Evolutionary conservation across 768 basidiomycete species (phyloP), one percentile per base, ranked within the genome.

Genomic region (Leucocoprinus birnbaumii): DNA sequence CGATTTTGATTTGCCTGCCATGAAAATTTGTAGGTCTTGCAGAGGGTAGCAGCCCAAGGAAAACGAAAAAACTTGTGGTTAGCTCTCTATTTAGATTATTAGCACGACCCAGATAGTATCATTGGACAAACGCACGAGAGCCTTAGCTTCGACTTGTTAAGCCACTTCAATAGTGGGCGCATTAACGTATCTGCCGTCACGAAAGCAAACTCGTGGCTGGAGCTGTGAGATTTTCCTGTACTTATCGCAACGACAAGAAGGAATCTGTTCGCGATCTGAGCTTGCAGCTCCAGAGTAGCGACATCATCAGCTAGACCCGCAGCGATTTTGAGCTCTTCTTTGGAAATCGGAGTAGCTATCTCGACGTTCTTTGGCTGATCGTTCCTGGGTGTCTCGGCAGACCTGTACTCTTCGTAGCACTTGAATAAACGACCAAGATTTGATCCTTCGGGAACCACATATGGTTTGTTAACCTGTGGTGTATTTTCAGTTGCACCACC

Each of bases 21-120:
- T 52, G n/a, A 46, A 37, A 27, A 54, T 50, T 3, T 43, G 22
- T 16, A 63, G 57, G 24, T 65, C 66, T 6, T 60, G 56, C 40
- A 66, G 67, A 27, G 62, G 66, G 66, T 77, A 83, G 48, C 77
- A 80, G 3, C 66, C 74, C n/a, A 25, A 83, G 61, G 2, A 78
- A 77, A 22, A 80, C 57, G 50, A 80, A 82, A 21, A 76, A 61
- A 37, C 71, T 73, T 26, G 62, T 13, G 8, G 16, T 46, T 21
- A 77, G 49, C 41, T 73, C 64, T 21, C 77, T 77, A 13, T 14
- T 38, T 16, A 11, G 41, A 19, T 21, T 1, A 6, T 43, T 27
- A n/a, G 13, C 27, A 41, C 24, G 6, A 55, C n/a, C 8, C 34
- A 25, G 18, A 13, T 6, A 31, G 5, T n/a, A 26, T 25, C 3